A percentile compares a stretch with the other conserved stretches of the same genome.
Conservation (phyloP, 2,329 filamentous ascomycete species). For the Chaetomium sp. region DNA sequence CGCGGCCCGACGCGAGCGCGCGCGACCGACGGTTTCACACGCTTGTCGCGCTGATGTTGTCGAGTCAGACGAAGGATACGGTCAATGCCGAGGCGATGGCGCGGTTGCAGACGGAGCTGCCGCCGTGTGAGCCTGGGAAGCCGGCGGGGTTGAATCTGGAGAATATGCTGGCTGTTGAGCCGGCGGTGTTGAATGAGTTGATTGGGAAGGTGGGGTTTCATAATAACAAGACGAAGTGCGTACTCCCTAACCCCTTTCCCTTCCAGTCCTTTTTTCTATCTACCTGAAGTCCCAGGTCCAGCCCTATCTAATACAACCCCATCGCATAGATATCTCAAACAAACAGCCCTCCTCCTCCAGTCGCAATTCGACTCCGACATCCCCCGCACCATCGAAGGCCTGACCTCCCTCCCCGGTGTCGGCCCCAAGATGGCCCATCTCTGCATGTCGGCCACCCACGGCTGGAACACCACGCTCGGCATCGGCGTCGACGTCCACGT, state of each 20-base stretch:
- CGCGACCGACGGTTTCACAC: conserved; percentile 73
- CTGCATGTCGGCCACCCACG: conserved; percentile 64
- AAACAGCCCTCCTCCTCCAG: conserved; percentile 63
- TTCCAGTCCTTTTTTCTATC: too few relatives aligned
- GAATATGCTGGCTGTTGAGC: conserved; percentile 67
- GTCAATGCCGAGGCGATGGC: conserved; percentile 80
- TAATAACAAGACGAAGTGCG: conserved; percentile 82
- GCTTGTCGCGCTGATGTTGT: conserved; percentile 81
- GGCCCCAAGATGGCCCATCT: conserved; percentile 94
- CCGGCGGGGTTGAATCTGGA: conserved; percentile 60
- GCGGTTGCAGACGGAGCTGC: conserved; percentile 68
- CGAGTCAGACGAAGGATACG: conserved; percentile 88
- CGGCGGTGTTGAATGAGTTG: conserved; percentile 59
- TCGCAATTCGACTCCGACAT: conserved; percentile 71
- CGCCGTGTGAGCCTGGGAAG: conserved; percentile 40
- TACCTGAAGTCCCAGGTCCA: neutral
- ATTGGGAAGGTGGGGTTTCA: conserved; percentile 88
- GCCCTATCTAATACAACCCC: neutral
- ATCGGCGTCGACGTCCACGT: conserved; percentile 95
- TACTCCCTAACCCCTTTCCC: conserved; percentile 6
- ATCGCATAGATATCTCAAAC: conserved; percentile 55
- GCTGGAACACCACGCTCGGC: conserved; percentile 57
- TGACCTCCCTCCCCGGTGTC: conserved; percentile 75
- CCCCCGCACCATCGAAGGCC: conserved; percentile 66
- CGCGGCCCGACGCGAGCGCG: conserved; percentile 43